Evolutionary conservation across 176 grass and related monocot genomes (phyloP).

Genomic region (Ananas comosus): DNA sequence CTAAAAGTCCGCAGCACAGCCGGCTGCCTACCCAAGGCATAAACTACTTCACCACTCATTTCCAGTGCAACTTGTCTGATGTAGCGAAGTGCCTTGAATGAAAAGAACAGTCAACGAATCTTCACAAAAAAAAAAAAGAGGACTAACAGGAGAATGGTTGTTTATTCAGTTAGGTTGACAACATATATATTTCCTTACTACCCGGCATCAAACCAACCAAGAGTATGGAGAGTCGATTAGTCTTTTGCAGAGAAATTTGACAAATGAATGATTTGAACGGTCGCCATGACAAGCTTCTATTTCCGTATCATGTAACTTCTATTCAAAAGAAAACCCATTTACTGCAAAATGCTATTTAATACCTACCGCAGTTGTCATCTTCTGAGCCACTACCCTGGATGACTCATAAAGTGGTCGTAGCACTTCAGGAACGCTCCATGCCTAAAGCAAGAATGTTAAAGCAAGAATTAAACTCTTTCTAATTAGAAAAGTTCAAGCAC

Average conservation of each 20-base stretch:
- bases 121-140: not conserved
- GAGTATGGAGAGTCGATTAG: too few species aligned
- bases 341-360: conserved; percentile 4
- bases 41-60: conserved; percentile 73
- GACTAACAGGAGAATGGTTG: not conserved
- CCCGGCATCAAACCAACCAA: too few species aligned
- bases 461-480: conserved; percentile 5
- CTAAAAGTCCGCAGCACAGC: conserved; percentile 85
- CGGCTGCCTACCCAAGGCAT: conserved; percentile 74
- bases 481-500: conserved; percentile 7
- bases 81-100: conserved; percentile 79
- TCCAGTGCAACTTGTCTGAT: conserved; percentile 98
- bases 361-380: conserved; percentile 93
- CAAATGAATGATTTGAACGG: too few species aligned
- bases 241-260: too few species aligned
- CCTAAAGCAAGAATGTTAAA: conserved; percentile 33
- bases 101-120: conserved; percentile 11
- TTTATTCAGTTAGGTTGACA: not conserved
- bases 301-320: not conserved
- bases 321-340: not conserved
- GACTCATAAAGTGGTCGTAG: conserved; percentile 88
- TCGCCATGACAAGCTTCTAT: too few species aligned
- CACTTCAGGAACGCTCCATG: conserved; percentile 95
- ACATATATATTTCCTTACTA: too few species aligned
- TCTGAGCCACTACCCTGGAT: conserved; percentile 85